Base-by-base conservation (phyloP, 2,329 filamentous ascomycete genomes). In the Fusarium ambrosium region DNA sequence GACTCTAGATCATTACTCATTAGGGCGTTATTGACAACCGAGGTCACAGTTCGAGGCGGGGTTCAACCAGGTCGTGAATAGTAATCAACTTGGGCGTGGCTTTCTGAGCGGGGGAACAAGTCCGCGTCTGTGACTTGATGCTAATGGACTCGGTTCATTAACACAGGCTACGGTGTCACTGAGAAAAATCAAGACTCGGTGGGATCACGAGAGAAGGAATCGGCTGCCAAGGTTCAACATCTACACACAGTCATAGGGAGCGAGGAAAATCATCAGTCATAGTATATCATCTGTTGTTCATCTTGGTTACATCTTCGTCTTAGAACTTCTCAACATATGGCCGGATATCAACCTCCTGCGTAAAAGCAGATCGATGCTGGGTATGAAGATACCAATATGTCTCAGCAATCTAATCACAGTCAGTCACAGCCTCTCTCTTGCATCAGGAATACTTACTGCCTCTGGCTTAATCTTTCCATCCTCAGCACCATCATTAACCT, bases 321-420 rank as follows among this genome's bases (percentile, higher is more conserved):
- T 68, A 95, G 87, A 93, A 97, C 82, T 95, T 97, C 87, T 97
- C 95, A 62, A 95, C 87, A 82, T 90, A 95, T 1, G 95, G 94
- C 72, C 95, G 87, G 34, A 95, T 85, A 82, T 97, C 95, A 76
- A 97, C 82, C 84, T 97, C 94, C 80, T 94, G 94, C 0, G 94
- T 95, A 79, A 96, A 97, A 3, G 91, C 91, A 7, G 93, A 94
- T 76, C 90, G 89, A 36, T 92, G 93, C 85, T 98, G 95, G 0
- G 91, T 93, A 80, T 97, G 95, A 78, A 97, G 81, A 80, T 92
- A 87, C 94, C 94, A 97, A 79, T 97, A 97, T 13, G 90, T 89
- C 74, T 97, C 94, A 13, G 95, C 95, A 86, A 97, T 97, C 91
- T 96, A 62, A 2, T 22, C 75, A 59, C 20, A 73, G 75, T 60